Evolutionary conservation across 192 early-diverging fungal species (phyloP).

Genomic region (Pecoramyces ruminantium): DNA sequence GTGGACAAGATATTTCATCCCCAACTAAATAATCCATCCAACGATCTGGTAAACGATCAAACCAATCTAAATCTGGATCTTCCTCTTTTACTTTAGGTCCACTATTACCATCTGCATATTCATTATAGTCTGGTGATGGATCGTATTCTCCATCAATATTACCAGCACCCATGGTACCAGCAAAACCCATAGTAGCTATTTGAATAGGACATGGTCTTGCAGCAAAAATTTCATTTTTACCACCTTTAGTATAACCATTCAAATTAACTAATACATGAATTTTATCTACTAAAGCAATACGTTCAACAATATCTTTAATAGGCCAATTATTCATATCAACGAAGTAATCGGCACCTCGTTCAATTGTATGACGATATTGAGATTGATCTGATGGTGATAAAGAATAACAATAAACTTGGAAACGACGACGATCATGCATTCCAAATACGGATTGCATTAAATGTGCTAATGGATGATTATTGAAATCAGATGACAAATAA

Average conservation of each 20-base stretch:
- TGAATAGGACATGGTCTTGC: constrained; percentile 78
- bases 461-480: constrained; percentile 82
- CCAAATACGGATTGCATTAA: constrained; percentile 92
- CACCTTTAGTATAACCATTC: constrained; percentile 95
- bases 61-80: constrained; percentile 6
- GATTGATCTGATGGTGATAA: constrained; percentile 63
- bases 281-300: constrained; percentile 41
- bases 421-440: constrained; percentile 59
- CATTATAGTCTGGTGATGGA: constrained; percentile 6
- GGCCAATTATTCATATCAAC: constrained; percentile 56
- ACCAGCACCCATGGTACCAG: constrained; percentile 73
- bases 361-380: constrained; percentile 63
- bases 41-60: constrained; percentile 2
- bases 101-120: neutral
- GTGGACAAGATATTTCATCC: constrained; percentile 22
- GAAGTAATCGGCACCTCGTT: constrained; percentile 60
- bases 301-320: constrained; percentile 56
- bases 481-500: constrained; percentile 84
- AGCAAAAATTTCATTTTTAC: constrained; percentile 83
- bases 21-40: constrained; percentile 28
- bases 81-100: neutral
- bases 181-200: constrained; percentile 85
- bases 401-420: constrained; percentile 68
- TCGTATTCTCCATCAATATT: constrained; percentile 25
- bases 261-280: constrained; percentile 84